Conservation (phyloP, 257 asterid species). For the Solanum tarijense region DNA sequence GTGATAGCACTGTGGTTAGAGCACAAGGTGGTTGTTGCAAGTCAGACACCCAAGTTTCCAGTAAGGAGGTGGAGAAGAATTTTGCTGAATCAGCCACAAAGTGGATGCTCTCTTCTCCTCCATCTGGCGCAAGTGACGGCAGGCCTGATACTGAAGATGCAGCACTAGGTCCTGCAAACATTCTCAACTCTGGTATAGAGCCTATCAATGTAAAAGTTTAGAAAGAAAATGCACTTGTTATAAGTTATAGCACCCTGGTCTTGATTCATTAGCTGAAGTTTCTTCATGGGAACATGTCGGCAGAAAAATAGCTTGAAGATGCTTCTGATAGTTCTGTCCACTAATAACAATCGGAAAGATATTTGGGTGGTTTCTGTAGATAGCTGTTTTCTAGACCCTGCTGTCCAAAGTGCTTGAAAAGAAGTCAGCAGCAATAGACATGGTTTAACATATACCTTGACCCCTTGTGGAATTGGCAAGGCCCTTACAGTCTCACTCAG, state of each 20-base stretch:
- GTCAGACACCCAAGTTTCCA: constrained; percentile 3
- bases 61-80: neutral
- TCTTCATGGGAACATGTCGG: neutral
- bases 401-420: constrained; percentile 4
- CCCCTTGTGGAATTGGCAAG: neutral
- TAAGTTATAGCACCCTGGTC: neutral
- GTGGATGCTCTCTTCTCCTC: neutral
- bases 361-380: neutral
- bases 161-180: neutral
- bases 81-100: neutral
- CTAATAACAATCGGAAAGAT: neutral
- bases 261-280: neutral
- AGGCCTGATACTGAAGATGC: neutral
- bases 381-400: neutral
- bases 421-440: neutral
- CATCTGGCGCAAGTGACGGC: neutral
- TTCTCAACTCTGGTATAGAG: neutral
- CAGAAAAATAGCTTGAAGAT: neutral
- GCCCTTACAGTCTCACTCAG: neutral
- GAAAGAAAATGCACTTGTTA: neutral
- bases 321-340: neutral
- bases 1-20: neutral
- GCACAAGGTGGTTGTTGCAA: neutral
- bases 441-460: neutral
- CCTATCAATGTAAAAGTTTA: neutral